These are phyloP conservation scores for Scytalidium lignicola DNA, from an alignment of 2,329 filamentous ascomycete species.

Conservation along the genomic window DNA sequence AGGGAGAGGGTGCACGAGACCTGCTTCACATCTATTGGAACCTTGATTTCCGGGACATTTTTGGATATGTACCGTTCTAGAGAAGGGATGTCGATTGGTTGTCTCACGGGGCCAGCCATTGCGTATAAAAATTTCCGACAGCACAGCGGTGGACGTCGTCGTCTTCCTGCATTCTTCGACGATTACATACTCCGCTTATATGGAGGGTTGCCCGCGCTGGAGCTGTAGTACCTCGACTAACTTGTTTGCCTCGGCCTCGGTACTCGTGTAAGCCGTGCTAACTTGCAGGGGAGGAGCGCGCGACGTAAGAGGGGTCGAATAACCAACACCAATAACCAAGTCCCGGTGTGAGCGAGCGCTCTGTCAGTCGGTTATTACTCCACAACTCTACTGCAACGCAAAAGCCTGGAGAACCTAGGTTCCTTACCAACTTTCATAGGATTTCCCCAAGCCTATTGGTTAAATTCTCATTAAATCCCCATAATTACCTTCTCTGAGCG, in stretches of 20 bases:
- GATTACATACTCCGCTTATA: not conserved
- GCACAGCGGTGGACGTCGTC: not conserved
- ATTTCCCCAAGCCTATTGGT: too few species aligned
- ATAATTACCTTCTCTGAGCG: too few species aligned
- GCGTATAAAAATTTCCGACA: constrained; percentile 4
- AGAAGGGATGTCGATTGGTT: constrained; percentile 78
- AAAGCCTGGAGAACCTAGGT: too few species aligned
- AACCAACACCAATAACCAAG: too few species aligned
- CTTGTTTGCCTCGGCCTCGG: not conserved
- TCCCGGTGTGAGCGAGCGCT: too few species aligned
- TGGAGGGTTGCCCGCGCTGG: not conserved
- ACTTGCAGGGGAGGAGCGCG: too few species aligned
- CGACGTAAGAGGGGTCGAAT: too few species aligned
- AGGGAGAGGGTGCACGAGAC: constrained; percentile 40
- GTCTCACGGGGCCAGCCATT: constrained; percentile 85
- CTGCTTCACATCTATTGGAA: constrained; percentile 85
- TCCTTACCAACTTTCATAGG: too few species aligned
- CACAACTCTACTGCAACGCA: too few species aligned
- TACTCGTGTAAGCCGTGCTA: too few species aligned
- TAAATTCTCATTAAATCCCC: too few species aligned
- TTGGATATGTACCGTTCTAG: constrained; percentile 73
- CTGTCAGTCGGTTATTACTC: too few species aligned
- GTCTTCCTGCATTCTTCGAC: not conserved
- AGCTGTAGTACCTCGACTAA: not conserved
- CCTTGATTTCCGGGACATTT: constrained; percentile 78